Percentiles rank a stretch among this genome's conserved stretches.
phyloP scores from a whole-genome alignment of 352 stramenopile species.

The Labyrinthula sp. region DNA sequence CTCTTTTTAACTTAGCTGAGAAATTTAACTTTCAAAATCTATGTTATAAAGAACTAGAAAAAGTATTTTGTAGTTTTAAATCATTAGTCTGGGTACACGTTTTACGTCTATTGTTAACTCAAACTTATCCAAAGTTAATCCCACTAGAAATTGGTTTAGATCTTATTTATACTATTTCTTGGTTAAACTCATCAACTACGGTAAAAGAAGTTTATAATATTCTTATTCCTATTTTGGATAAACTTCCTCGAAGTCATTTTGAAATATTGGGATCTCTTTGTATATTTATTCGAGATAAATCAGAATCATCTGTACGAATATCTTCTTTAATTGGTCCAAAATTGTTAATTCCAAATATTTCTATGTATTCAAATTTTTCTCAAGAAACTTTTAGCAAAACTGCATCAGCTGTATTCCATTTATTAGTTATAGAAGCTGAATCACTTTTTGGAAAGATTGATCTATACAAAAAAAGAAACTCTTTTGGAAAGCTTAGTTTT shows the following conservation, averaged over 20 bases:
- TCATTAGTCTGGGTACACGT: constrained; percentile 3
- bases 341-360: constrained; percentile 26
- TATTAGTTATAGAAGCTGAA: constrained; percentile 21
- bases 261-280: constrained; percentile 13
- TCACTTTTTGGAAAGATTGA: constrained; percentile 12
- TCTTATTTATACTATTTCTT: neutral
- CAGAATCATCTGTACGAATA: neutral
- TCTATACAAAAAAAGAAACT: too few relatives aligned
- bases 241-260: constrained; percentile 11
- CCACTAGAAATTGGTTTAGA: constrained; percentile 4
- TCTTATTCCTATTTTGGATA: constrained; percentile 11
- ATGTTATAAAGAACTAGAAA: constrained; percentile 12
- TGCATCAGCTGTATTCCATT: constrained; percentile 17
- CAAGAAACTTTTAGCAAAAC: constrained; percentile 2
- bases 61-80: constrained; percentile 13
- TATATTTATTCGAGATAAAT: constrained; percentile 21
- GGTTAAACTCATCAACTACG: neutral
- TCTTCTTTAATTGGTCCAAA: constrained; percentile 14
- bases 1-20: constrained; percentile 11
- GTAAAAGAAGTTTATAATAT: constrained; percentile 1
- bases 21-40: constrained; percentile 12
- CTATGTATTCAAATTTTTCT: neutral
- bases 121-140: constrained; percentile 11
- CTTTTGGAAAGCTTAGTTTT: too few relatives aligned
- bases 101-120: constrained; percentile 10